A percentile compares a stretch with the other conserved stretches of the same genome.
Conservation (phyloP, 225 moss, liverwort and hornwort genomes). For the Sphagnum contortum region DNA sequence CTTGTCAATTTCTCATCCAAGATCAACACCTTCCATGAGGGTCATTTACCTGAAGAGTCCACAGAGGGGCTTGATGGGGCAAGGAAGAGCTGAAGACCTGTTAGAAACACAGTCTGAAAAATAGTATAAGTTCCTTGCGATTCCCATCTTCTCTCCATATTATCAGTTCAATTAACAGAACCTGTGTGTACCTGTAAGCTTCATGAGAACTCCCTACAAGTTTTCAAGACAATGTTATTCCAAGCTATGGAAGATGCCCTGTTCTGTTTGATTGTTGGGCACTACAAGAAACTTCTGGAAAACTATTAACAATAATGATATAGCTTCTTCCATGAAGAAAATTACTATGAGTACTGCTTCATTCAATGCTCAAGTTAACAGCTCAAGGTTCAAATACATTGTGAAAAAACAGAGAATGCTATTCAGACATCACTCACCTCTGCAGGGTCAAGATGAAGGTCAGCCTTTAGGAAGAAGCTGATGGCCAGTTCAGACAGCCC, state of each 20-base stretch:
- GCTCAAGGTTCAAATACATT: not conserved
- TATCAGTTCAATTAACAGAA: no score
- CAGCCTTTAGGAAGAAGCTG: conserved; percentile 58
- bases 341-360: no score
- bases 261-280: no score
- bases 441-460: conserved; percentile 57
- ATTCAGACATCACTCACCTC: conserved; percentile 20
- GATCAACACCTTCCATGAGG: no score
- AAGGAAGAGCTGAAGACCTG: conserved; percentile 54
- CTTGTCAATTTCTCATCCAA: no score
- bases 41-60: conserved; percentile 48
- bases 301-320: no score
- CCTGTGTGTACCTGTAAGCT: no score
- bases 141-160: not conserved
- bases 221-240: no score
- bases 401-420: not conserved
- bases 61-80: conserved; percentile 59
- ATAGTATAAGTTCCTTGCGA: not conserved
- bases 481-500: conserved; percentile 61
- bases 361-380: not conserved
- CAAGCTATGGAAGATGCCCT: no score
- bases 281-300: no score
- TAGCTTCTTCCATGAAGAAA: no score
- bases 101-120: conserved; percentile 44
- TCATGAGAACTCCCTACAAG: no score